Conservation (phyloP, 441 rosid species). For the Cnidoscolus chayamansa region DNA sequence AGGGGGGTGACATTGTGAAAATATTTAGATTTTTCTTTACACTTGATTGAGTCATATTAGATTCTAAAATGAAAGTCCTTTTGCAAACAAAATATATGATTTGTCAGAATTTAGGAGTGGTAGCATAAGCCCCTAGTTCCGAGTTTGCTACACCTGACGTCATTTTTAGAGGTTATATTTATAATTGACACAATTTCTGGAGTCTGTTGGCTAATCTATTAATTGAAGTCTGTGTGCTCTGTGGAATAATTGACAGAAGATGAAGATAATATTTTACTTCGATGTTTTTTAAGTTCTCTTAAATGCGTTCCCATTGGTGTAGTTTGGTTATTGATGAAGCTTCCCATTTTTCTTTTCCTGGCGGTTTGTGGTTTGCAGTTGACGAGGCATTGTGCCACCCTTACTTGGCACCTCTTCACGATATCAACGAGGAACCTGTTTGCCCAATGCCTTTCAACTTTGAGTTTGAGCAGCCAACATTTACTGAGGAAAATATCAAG, state of each 20-base stretch:
- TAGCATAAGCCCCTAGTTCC: too few species aligned
- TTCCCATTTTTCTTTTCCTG: background rate
- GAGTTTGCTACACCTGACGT: too few species aligned
- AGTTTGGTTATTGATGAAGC: background rate
- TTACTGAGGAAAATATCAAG: slow-evolving; percentile 88
- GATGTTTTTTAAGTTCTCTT: background rate
- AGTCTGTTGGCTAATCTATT: too few species aligned
- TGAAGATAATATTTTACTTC: background rate
- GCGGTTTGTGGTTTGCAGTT: slow-evolving; percentile 47
- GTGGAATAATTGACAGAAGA: background rate
- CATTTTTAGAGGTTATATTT: too few species aligned
- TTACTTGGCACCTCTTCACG: slow-evolving; percentile 79
- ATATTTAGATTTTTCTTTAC: background rate
- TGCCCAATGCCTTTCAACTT: slow-evolving; percentile 79
- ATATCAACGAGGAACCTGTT: slow-evolving; percentile 86
- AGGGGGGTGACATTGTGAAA: background rate
- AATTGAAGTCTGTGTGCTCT: too few species aligned
- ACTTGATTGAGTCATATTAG: too few species aligned
- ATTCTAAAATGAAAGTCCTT: too few species aligned
- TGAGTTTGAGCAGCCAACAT: slow-evolving; percentile 86
- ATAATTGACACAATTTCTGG: too few species aligned
- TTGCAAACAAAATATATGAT: too few species aligned
- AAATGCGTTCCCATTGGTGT: background rate
- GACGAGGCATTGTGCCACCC: slow-evolving; percentile 87
- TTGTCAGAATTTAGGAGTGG: background rate